Percentiles rank a stretch among this genome's conserved stretches.
Evolutionary conservation across 2,329 filamentous ascomycete species (phyloP).

Genomic region (Paraconiothyrium brasiliense): DNA sequence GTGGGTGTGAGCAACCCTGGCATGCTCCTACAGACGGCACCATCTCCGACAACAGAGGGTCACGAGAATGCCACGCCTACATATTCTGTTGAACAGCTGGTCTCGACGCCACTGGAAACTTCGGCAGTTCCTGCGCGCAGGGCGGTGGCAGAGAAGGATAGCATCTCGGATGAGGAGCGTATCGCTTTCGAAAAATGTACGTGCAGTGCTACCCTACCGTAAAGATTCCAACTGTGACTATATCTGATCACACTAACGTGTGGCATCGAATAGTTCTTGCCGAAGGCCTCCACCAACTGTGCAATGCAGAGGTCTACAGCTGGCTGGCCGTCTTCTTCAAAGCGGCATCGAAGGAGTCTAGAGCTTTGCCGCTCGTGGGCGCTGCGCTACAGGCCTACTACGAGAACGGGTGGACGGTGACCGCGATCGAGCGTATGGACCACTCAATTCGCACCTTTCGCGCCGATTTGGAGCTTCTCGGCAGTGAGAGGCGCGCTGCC

Average conservation of each 20-base stretch:
- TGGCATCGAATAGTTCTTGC: not conserved
- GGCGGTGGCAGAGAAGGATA: not conserved
- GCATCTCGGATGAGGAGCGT: not conserved
- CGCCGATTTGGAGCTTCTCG: not conserved
- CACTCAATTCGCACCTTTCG: not conserved
- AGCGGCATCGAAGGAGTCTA: not conserved
- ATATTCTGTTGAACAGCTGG: not conserved
- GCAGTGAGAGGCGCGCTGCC: not conserved
- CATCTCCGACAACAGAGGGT: not conserved
- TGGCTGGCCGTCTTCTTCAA: not conserved
- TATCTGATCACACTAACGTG: not conserved
- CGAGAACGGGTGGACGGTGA: not conserved
- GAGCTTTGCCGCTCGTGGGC: not conserved
- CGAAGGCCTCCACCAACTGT: not conserved
- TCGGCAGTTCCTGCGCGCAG: not conserved
- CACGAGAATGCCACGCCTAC: not conserved
- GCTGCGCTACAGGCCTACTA: not conserved
- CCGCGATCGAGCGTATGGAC: not conserved
- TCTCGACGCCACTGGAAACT: not conserved
- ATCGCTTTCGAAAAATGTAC: not conserved
- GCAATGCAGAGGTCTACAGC: not conserved
- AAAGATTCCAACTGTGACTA: too few relatives aligned
- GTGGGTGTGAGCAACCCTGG: not conserved
- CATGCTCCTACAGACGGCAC: not conserved
- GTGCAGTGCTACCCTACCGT: not conserved